Evolutionary conservation across 169 alveolate species (phyloP).

Genomic region (Cryptosporidium xiaoi): DNA sequence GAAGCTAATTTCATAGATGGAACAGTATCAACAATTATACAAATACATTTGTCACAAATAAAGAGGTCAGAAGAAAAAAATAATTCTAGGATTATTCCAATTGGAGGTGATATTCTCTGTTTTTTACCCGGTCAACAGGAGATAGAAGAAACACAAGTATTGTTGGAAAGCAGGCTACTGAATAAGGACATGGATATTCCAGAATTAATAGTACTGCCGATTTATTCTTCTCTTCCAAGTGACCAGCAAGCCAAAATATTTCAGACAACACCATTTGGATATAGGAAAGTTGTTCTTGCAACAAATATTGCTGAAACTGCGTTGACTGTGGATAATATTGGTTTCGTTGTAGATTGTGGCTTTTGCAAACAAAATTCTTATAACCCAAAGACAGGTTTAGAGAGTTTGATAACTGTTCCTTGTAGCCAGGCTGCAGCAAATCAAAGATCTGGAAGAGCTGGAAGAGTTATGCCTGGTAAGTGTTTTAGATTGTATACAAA

Average conservation of each 20-base stretch:
- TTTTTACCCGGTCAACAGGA: conserved; percentile 99
- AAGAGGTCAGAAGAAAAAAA: conserved; percentile 7
- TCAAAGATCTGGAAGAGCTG: conserved; percentile 99
- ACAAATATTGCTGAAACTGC: conserved; percentile 99
- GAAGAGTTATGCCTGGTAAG: conserved; percentile 99
- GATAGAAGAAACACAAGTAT: conserved; percentile 92
- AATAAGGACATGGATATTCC: conserved; percentile 87
- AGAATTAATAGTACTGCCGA: conserved; percentile 95
- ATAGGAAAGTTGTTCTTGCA: conserved; percentile 97
- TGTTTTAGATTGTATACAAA: conserved; percentile 98
- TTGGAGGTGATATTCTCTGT: conserved; percentile 96
- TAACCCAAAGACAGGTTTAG: conserved; percentile 98
- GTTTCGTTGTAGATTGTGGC: conserved; percentile 97
- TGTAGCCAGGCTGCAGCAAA: conserved; percentile 99
- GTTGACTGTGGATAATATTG: conserved; percentile 98
- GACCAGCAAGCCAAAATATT: conserved; percentile 98
- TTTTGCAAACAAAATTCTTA: conserved; percentile 96
- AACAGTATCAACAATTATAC: conserved; percentile 96
- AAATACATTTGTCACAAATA: conserved; percentile 97
- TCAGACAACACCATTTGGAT: conserved; percentile 92
- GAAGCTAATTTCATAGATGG: conserved; percentile 99
- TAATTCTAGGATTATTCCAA: conserved; percentile 32
- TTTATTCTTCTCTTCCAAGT: conserved; percentile 97
- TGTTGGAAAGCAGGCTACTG: conserved; percentile 70
- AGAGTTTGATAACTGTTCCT: conserved; percentile 97